Evolutionary conservation across 495 filamentous ascomycete species (phyloP).

Genomic region (Tuber magnatum): DNA sequence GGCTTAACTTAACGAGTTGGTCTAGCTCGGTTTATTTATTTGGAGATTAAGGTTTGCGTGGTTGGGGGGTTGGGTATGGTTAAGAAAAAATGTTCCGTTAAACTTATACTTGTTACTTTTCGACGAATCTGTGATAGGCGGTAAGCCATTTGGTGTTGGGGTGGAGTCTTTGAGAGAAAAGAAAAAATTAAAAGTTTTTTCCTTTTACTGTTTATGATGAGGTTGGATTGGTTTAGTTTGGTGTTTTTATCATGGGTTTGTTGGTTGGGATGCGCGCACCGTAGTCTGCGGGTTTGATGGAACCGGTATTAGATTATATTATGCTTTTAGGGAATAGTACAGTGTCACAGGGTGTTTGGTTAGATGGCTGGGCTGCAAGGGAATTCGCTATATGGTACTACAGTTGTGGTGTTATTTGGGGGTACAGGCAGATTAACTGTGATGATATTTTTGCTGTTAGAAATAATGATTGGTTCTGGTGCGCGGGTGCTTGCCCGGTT

Average conservation of each 20-base stretch:
- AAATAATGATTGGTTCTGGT: neutral
- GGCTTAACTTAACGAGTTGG: neutral
- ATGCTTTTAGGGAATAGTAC: neutral
- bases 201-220: neutral
- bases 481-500: neutral
- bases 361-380: neutral
- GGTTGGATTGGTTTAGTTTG: neutral
- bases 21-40: neutral
- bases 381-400: neutral
- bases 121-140: neutral
- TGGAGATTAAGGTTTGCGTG: neutral
- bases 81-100: neutral
- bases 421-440: neutral
- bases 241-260: neutral
- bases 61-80: neutral
- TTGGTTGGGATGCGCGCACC: neutral
- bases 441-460: neutral
- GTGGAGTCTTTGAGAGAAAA: neutral
- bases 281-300: neutral
- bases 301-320: neutral
- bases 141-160: neutral
- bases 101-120: neutral
- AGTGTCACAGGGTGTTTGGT: neutral
- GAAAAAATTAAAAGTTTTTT: neutral
- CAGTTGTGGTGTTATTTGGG: neutral